phyloP scores from a whole-genome alignment of 176 grass and related monocot species.

The Juncus inflexus region DNA sequence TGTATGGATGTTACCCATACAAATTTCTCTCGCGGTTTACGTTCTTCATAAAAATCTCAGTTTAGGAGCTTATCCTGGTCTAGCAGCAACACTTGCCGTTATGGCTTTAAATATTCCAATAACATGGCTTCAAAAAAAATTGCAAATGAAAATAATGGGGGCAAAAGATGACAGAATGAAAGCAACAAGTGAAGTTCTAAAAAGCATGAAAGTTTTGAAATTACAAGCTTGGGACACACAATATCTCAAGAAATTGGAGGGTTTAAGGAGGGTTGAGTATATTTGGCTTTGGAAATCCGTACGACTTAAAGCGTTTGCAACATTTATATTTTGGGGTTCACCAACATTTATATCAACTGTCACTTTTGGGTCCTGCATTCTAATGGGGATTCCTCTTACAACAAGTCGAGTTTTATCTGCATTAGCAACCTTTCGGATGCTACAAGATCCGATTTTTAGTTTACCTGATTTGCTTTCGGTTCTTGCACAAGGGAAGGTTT shows the following conservation, averaged over 20 bases:
- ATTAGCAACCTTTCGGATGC: slow-evolving; percentile 95
- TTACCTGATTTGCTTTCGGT: slow-evolving; percentile 93
- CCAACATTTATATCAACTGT: slow-evolving; percentile 78
- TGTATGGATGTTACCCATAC: slow-evolving; percentile 93
- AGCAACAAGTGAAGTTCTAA: slow-evolving; percentile 81
- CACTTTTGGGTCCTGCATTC: slow-evolving; percentile 85
- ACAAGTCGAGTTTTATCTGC: slow-evolving; percentile 89
- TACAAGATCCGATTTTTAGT: slow-evolving; percentile 88
- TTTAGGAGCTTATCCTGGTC: slow-evolving; percentile 67
- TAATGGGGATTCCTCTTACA: slow-evolving; percentile 78
- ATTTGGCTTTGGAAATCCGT: slow-evolving; percentile 72
- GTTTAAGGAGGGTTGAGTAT: slow-evolving; percentile 54
- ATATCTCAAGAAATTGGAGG: slow-evolving; percentile 83
- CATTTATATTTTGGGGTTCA: slow-evolving; percentile 89
- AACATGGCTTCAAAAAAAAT: slow-evolving; percentile 72
- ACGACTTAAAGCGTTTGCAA: slow-evolving; percentile 48
- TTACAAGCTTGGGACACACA: slow-evolving; percentile 91
- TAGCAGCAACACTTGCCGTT: slow-evolving; percentile 67
- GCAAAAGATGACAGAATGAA: slow-evolving; percentile 96
- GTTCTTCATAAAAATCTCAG: slow-evolving; percentile 83
- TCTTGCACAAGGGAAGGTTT: slow-evolving; percentile 95
- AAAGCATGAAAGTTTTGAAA: slow-evolving; percentile 97
- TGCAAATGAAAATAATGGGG: slow-evolving; percentile 79
- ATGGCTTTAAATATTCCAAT: slow-evolving; percentile 91
- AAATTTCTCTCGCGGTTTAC: slow-evolving; percentile 66